Percentiles rank a stretch among this genome's conserved stretches.
Evolutionary conservation across 2,329 filamentous ascomycete species (phyloP).

Genomic region (Pochonia chlamydosporia): DNA sequence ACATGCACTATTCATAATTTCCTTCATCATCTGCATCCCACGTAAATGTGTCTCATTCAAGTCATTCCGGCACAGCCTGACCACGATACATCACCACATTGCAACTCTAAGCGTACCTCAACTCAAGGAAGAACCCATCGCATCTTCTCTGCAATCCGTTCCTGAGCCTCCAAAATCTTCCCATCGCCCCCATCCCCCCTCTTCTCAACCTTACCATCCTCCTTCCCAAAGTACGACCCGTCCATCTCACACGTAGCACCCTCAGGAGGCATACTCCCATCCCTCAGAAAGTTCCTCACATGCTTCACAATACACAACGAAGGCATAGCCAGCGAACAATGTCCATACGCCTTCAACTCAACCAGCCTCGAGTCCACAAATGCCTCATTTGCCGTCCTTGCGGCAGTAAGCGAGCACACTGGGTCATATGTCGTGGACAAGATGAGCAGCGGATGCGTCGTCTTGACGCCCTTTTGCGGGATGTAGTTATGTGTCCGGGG

Average conservation of each 20-base stretch:
- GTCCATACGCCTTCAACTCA: constrained; percentile 36
- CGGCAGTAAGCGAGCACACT: constrained; percentile 42
- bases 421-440: constrained; percentile 34
- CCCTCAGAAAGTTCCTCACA: constrained; percentile 28
- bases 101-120: too few relatives aligned
- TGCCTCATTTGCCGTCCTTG: constrained; percentile 25
- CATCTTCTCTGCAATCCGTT: too few relatives aligned
- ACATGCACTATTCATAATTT: too few relatives aligned
- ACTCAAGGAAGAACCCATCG: too few relatives aligned
- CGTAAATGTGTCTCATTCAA: too few relatives aligned
- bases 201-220: too few relatives aligned
- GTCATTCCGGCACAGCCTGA: too few relatives aligned
- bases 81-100: too few relatives aligned
- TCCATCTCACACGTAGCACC: constrained; percentile 32
- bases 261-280: constrained; percentile 30
- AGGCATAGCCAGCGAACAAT: constrained; percentile 31
- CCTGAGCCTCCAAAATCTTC: too few relatives aligned
- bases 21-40: too few relatives aligned
- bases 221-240: too few relatives aligned
- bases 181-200: too few relatives aligned
- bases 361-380: constrained; percentile 33
- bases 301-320: constrained; percentile 30
- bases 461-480: constrained; percentile 24
- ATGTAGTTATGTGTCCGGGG: constrained; percentile 22
- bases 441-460: constrained; percentile 23